phyloP scores from a whole-genome alignment of 208 protist genomes.

The Balamuthia mandrillaris region DNA sequence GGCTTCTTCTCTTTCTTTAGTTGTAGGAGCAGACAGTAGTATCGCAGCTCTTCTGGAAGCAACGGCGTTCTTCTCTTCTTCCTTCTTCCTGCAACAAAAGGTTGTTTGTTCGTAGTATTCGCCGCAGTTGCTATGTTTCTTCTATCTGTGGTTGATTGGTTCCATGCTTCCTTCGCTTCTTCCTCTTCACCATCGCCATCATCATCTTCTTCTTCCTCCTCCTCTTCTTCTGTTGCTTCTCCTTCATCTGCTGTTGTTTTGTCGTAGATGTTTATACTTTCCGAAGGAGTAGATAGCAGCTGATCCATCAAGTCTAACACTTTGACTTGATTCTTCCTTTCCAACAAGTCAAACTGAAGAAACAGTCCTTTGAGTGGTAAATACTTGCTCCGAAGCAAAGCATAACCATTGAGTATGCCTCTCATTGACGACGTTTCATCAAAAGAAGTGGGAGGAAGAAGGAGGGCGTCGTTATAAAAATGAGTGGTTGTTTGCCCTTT shows the following conservation, averaged over 20 bases:
- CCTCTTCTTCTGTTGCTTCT: no score
- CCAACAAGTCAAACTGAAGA: conserved; percentile 5
- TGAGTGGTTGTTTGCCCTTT: not conserved
- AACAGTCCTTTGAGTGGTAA: conserved; percentile 8
- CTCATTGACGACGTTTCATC: not conserved
- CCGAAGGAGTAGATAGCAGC: no score
- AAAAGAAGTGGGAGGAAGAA: not conserved
- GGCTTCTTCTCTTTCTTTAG: conserved; percentile 7
- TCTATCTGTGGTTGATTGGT: no score
- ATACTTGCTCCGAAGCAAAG: conserved; percentile 17
- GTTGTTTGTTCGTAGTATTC: not conserved
- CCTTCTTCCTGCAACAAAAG: no score
- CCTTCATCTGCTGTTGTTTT: no score
- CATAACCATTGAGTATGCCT: not conserved
- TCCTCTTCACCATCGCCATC: conserved; percentile 10
- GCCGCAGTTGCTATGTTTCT: no score
- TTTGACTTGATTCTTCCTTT: not conserved
- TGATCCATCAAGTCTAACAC: no score
- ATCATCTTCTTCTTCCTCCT: conserved; percentile 28
- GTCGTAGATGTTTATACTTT: no score
- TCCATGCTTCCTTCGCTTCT: no score
- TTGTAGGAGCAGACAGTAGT: conserved; percentile 13
- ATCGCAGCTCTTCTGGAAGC: not conserved
- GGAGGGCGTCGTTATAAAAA: not conserved
- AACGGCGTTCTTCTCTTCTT: no score